A percentile compares a stretch with the other conserved stretches of the same genome.
phyloP scores from a whole-genome alignment of 2,329 filamentous ascomycete genomes.

The Hansfordia pulvinata region DNA sequence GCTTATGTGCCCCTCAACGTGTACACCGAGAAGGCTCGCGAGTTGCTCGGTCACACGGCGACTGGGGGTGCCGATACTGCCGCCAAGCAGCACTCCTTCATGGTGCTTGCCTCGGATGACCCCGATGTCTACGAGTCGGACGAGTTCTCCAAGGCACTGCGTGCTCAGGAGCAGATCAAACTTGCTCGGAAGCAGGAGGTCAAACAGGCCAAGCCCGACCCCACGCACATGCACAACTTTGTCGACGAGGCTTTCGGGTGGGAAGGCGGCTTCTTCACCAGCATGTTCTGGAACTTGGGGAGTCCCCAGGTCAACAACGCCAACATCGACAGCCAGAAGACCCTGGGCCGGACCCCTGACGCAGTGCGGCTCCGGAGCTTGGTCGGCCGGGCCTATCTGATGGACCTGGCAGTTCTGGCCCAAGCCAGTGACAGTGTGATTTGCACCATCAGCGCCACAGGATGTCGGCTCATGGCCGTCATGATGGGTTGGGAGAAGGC shows the following conservation, averaged over 20 bases:
- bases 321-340: slow-evolving; percentile 18
- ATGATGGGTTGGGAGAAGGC: slow-evolving; percentile 77
- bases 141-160: slow-evolving; percentile 43
- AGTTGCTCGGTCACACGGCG: slow-evolving; percentile 31
- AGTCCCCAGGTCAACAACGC: slow-evolving; percentile 23
- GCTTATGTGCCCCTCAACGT: slow-evolving; percentile 65
- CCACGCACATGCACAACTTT: slow-evolving; percentile 45
- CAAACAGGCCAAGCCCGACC: slow-evolving; percentile 25
- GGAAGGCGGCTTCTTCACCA: slow-evolving; percentile 77
- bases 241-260: slow-evolving; percentile 69
- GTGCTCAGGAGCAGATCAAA: slow-evolving; percentile 64
- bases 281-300: slow-evolving; percentile 72
- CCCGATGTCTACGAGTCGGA: slow-evolving; percentile 56
- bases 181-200: slow-evolving; percentile 50
- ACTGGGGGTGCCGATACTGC: slow-evolving; percentile 19
- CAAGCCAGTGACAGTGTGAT: slow-evolving; percentile 56
- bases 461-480: slow-evolving; percentile 64
- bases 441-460: slow-evolving; percentile 61
- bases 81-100: slow-evolving; percentile 28
- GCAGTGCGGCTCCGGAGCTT: slow-evolving; percentile 59
- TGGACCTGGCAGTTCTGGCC: slow-evolving; percentile 66
- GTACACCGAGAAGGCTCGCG: slow-evolving; percentile 47
- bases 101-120: slow-evolving; percentile 68
- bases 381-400: slow-evolving; percentile 66
- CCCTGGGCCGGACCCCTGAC: slow-evolving; percentile 26